A percentile compares a stretch with the other conserved stretches of the same genome.
Conservation (phyloP, 176 grass and related monocot genomes). For the Oryza punctata region DNA sequence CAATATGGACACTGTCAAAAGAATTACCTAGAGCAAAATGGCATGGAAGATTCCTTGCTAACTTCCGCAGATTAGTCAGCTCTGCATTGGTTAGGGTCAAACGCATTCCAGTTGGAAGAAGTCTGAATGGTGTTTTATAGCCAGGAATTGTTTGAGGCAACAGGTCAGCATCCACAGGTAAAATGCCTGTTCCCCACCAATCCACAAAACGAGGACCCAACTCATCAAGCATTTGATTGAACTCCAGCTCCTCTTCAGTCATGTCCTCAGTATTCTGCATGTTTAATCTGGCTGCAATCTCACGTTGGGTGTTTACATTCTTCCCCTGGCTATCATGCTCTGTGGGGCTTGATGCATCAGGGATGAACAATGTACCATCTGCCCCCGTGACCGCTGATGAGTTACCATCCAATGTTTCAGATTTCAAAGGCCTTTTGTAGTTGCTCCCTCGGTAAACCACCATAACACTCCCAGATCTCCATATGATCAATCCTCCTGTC, state of each 20-base stretch:
- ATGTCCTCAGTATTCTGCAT: constrained; percentile 51
- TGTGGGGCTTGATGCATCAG: constrained; percentile 42
- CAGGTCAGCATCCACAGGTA: constrained; percentile 88
- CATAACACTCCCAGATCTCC: constrained; percentile 97
- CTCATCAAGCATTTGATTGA: constrained; percentile 80
- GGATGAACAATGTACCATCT: constrained; percentile 62
- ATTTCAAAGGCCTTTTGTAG: constrained; percentile 68
- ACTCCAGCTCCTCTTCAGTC: constrained; percentile 83
- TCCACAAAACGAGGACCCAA: constrained; percentile 83
- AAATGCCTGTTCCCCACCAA: constrained; percentile 83
- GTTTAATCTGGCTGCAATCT: constrained; percentile 37
- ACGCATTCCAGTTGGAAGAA: constrained; percentile 86
- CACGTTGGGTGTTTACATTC: constrained; percentile 17
- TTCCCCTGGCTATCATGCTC: constrained; percentile 32
- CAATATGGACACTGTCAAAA: constrained; percentile 21
- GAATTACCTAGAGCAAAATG: constrained; percentile 95
- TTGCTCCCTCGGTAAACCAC: constrained; percentile 80
- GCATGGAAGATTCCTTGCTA: constrained; percentile 75
- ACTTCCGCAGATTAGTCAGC: constrained; percentile 71
- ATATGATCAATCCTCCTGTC: constrained; percentile 86
- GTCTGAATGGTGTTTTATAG: constrained; percentile 87
- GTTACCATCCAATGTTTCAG: constrained; percentile 43
- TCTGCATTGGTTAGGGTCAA: constrained; percentile 73
- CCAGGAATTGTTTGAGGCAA: constrained; percentile 72
- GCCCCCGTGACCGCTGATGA: constrained; percentile 35